phyloP scores from a whole-genome alignment of 108 stramenopile genomes.

The Fragilaria radians region DNA sequence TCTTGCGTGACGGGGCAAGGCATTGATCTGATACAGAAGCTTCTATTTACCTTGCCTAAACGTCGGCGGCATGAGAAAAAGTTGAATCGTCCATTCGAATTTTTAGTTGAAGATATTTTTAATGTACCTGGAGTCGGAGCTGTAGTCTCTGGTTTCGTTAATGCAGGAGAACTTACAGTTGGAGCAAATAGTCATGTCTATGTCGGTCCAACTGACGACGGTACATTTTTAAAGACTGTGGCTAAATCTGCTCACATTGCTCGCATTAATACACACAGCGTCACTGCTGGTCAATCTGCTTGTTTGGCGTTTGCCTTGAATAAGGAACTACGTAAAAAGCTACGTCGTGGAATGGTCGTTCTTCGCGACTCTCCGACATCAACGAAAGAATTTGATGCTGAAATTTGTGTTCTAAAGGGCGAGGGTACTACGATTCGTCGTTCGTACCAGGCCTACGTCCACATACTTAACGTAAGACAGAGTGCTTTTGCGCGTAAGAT shows the following conservation, averaged over 20 bases:
- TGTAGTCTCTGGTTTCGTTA: conserved; percentile 68
- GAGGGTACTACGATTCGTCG: conserved; percentile 76
- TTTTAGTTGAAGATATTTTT: conserved; percentile 52
- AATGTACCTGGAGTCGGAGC: conserved; percentile 57
- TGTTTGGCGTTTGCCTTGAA: conserved; percentile 70
- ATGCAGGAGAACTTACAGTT: conserved; percentile 72
- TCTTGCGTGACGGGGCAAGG: conserved; percentile 97
- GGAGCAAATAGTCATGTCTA: conserved; percentile 61
- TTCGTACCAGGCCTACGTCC: conserved; percentile 80
- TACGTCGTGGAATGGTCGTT: conserved; percentile 83
- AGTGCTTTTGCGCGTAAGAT: conserved; percentile 71
- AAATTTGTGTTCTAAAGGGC: conserved; percentile 85
- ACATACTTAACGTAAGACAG: conserved; percentile 83
- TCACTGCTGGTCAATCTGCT: conserved; percentile 80
- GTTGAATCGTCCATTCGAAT: conserved; percentile 62
- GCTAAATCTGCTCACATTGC: conserved; percentile 85
- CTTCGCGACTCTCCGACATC: conserved; percentile 56
- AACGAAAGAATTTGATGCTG: conserved; percentile 80
- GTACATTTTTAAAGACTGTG: conserved; percentile 70
- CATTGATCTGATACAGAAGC: conserved; percentile 83
- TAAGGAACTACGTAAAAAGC: conserved; percentile 68
- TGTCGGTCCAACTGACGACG: conserved; percentile 83
- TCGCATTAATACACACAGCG: conserved; percentile 61
- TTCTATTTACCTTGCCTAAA: conserved; percentile 84
- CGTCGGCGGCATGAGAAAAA: conserved; percentile 82